Conservation (phyloP, 306 rosid species). For the Rosa chinensis region DNA sequence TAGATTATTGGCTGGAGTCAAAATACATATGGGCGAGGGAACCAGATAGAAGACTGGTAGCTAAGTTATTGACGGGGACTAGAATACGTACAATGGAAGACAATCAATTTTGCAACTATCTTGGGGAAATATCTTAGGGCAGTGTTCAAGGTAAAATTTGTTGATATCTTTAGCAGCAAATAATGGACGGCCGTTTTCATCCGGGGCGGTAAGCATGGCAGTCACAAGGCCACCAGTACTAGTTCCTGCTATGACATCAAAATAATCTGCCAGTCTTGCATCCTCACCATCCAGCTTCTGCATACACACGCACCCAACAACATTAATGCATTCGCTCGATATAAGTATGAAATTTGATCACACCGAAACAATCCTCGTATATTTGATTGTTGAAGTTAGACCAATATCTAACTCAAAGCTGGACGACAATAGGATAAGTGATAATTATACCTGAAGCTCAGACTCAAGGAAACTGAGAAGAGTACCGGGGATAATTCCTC, state of each 20-base stretch:
- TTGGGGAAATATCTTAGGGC: slow-evolving; percentile 9
- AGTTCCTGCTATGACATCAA: not conserved
- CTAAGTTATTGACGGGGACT: not conserved
- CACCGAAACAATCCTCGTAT: not conserved
- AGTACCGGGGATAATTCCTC: slow-evolving; percentile 59
- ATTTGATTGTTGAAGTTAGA: not conserved
- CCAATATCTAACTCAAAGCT: not conserved
- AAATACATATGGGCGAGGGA: not conserved
- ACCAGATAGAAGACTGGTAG: not conserved
- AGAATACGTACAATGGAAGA: slow-evolving; percentile 12
- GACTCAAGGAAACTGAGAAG: slow-evolving; percentile 57
- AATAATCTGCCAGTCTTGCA: slow-evolving; percentile 16
- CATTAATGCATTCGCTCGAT: not conserved
- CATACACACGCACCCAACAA: not conserved
- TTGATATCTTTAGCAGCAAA: not conserved
- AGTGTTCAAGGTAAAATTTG: not conserved
- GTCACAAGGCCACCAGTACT: slow-evolving; percentile 18
- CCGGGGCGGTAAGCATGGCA: slow-evolving; percentile 4
- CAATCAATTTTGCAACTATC: not conserved
- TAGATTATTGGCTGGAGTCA: not conserved
- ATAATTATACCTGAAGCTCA: slow-evolving; percentile 48
- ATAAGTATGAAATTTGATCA: not conserved
- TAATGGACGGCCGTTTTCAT: not conserved
- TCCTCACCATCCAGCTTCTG: slow-evolving; percentile 13
- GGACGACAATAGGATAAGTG: not conserved